phyloP scores from a whole-genome alignment of 345 rosid genomes.

The Salix arbutifolia region DNA sequence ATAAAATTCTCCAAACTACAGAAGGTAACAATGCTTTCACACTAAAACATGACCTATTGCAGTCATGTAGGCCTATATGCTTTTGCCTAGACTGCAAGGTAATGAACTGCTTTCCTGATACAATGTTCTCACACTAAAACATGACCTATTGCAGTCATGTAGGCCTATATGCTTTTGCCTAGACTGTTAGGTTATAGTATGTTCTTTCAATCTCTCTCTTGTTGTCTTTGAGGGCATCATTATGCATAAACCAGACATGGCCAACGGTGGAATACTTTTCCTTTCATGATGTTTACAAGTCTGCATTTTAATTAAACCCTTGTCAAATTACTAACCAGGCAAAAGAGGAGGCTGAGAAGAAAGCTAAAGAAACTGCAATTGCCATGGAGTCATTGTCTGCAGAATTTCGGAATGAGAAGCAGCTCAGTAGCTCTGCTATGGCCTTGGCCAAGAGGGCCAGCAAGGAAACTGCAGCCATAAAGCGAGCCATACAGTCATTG shows the following conservation, averaged over 20 bases:
- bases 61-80: neutral
- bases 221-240: too few species aligned
- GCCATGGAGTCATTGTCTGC: conserved; percentile 51
- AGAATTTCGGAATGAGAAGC: conserved; percentile 63
- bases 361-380: conserved; percentile 43
- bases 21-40: conserved; percentile 35
- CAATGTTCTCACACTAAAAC: neutral
- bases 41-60: neutral
- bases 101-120: conserved; percentile 6
- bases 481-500: conserved; percentile 72
- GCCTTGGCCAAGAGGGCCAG: conserved; percentile 62
- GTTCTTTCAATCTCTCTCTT: neutral
- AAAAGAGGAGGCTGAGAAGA: conserved; percentile 69
- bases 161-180: too few species aligned
- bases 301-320: neutral
- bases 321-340: conserved; percentile 43
- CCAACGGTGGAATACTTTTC: too few species aligned
- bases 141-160: neutral
- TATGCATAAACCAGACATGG: too few species aligned
- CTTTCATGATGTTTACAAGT: too few species aligned
- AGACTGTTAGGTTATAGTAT: too few species aligned
- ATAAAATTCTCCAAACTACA: conserved; percentile 55
- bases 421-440: conserved; percentile 52
- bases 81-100: conserved; percentile 7
- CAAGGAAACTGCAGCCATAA: conserved; percentile 60